A percentile compares a stretch with the other conserved stretches of the same genome.
Conservation (phyloP, 768 basidiomycete genomes). For the Boletus tomentosulus region DNA sequence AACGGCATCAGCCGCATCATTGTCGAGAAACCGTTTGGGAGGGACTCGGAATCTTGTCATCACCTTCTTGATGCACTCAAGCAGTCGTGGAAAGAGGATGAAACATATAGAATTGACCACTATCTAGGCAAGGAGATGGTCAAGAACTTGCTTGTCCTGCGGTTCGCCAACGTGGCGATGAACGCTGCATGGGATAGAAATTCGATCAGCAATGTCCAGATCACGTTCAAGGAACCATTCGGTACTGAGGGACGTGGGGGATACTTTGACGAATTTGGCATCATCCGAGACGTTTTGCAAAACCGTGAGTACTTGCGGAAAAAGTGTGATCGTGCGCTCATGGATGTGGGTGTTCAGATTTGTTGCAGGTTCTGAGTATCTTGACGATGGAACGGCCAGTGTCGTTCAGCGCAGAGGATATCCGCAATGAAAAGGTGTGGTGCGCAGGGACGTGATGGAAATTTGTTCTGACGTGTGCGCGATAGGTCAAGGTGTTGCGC, state of each 20-base stretch:
- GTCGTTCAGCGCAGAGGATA: constrained; percentile 94
- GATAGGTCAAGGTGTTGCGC: constrained; percentile 92
- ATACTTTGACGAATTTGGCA: constrained; percentile 99
- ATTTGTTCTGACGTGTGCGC: constrained; percentile 15
- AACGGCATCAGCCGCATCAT: constrained; percentile 86
- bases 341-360: constrained; percentile 49
- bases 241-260: constrained; percentile 99
- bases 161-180: constrained; percentile 92
- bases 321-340: constrained; percentile 12
- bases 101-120: constrained; percentile 99
- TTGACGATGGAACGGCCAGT: constrained; percentile 98
- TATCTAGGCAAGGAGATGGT: constrained; percentile 99
- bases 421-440: constrained; percentile 94
- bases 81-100: constrained; percentile 89
- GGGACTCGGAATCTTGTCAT: constrained; percentile 82
- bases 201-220: constrained; percentile 94
- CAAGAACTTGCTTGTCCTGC: constrained; percentile 93
- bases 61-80: constrained; percentile 77
- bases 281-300: constrained; percentile 95
- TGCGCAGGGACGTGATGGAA: constrained; percentile 3
- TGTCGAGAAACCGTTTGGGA: constrained; percentile 98
- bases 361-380: constrained; percentile 91
- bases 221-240: constrained; percentile 99
- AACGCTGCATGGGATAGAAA: constrained; percentile 93
- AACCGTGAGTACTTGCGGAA: constrained; percentile 71